phyloP scores from a whole-genome alignment of 352 stramenopile species.

The Pythium folliculosum region DNA sequence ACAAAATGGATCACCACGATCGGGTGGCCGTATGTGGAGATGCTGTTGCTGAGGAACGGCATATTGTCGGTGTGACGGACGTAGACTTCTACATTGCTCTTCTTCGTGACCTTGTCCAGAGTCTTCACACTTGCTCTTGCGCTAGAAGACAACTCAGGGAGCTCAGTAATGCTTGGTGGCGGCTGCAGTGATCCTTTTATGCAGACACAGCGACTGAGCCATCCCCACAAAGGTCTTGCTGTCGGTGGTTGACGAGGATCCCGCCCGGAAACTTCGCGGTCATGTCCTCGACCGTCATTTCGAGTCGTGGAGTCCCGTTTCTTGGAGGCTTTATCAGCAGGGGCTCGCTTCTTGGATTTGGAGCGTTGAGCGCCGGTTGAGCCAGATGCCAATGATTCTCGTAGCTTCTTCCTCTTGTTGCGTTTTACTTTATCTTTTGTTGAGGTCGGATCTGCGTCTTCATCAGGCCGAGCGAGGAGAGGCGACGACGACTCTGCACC shows the following conservation, averaged over 20 bases:
- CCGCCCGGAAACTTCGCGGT: neutral
- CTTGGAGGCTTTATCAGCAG: neutral
- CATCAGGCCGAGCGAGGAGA: constrained; percentile 33
- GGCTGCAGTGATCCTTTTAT: constrained; percentile 10
- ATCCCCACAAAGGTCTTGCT: neutral
- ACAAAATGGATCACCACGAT: constrained; percentile 51
- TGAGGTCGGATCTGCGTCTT: neutral
- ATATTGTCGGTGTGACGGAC: constrained; percentile 54
- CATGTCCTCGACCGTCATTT: neutral
- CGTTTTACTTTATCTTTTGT: neutral
- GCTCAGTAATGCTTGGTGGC: constrained; percentile 1
- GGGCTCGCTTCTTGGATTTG: neutral
- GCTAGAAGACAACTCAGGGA: constrained; percentile 6
- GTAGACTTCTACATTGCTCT: constrained; percentile 38
- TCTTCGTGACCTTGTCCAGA: constrained; percentile 20
- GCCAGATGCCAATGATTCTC: neutral
- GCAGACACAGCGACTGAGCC: constrained; percentile 15
- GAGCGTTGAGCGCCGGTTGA: too few species aligned
- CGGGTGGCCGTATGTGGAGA: constrained; percentile 36
- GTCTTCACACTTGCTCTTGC: neutral
- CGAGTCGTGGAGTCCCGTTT: neutral
- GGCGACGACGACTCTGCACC: constrained; percentile 41
- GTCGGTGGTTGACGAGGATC: too few species aligned
- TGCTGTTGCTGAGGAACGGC: constrained; percentile 36
- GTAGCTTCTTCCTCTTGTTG: constrained; percentile 8